Evolutionary conservation across 306 rosid genomes (phyloP), one percentile per base, ranked within the genome.

Genomic region (Dryas alaskensis): DNA sequence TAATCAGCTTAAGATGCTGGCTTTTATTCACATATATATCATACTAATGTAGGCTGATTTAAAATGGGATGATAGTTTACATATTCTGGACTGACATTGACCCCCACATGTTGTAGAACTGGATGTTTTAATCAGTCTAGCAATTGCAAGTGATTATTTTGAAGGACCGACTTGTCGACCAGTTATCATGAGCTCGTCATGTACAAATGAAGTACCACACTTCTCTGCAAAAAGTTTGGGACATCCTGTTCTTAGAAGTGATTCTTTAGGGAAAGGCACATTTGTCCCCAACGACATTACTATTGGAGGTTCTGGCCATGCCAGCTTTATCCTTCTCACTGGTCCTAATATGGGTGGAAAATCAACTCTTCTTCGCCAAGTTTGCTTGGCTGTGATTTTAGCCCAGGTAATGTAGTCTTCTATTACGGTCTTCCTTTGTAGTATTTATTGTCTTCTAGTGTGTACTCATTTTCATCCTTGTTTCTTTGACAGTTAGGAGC

Each of bases 321-420:
- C 98, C 55, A 86, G 80, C 84, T 89, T 92, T 73, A 81, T 88
- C 75, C 96, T 94, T 75, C 88, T 94, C 52, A 94, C 97, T 53
- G 99, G 97, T 78, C 99, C 99, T 57, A 94, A 94, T 83, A 92
- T 94, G 99, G 99, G 99, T 83, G 99, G 99, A 75, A 94, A 92
- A 86, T 92, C 99, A 54, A 94, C 99, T 40, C 90, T 94, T 75
- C 94, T 94, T 84, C 96, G 96, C 76, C 99, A 94, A 87, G 97
- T 94, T 78, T 92, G 98, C 89, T 82, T 92, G 92, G 85, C 97
- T 67, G 90, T 87, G 74, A 79, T 92, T 83, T 76, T 92, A 89
- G 96, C 98, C 31, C 99, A 94, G 96, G 99, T 87, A 80, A 80
- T 80, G 61, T 45, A 61, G 65, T 76, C 81, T 22, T 68, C 65